Conservation (phyloP, 306 rosid species). For the Citrullus amarus region DNA sequence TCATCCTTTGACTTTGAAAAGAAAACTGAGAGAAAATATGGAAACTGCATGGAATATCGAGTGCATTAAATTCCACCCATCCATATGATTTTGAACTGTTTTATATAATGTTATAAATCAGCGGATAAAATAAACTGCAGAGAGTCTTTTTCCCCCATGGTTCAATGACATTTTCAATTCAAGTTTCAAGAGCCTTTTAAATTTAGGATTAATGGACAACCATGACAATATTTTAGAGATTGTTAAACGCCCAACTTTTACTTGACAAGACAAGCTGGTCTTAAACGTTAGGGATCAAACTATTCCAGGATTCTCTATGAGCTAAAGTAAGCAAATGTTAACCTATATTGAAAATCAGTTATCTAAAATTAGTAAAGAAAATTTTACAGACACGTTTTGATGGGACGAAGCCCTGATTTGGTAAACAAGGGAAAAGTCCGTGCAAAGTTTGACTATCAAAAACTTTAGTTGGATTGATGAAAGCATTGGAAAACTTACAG, state of each 20-base stretch:
- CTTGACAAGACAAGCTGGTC: neutral
- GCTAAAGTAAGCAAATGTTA: neutral
- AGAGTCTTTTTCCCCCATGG: neutral
- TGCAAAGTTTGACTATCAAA: neutral
- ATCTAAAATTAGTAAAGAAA: neutral
- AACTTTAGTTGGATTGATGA: neutral
- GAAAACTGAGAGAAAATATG: neutral
- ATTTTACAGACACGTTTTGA: neutral
- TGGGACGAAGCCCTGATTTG: neutral
- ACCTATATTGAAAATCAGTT: neutral
- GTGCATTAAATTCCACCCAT: neutral
- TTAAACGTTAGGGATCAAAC: neutral
- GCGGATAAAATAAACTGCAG: neutral
- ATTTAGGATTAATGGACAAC: neutral
- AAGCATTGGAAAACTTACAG: neutral
- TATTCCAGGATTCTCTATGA: neutral
- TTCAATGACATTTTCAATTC: neutral
- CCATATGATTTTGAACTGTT: neutral
- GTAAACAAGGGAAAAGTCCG: neutral
- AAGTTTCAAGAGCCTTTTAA: neutral
- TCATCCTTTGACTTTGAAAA: neutral
- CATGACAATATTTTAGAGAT: neutral
- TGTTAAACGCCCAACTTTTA: neutral
- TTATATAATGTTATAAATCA: neutral
- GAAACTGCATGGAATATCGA: neutral